Conservation (phyloP, 148 eudicot species). For the Cornus controversa region DNA sequence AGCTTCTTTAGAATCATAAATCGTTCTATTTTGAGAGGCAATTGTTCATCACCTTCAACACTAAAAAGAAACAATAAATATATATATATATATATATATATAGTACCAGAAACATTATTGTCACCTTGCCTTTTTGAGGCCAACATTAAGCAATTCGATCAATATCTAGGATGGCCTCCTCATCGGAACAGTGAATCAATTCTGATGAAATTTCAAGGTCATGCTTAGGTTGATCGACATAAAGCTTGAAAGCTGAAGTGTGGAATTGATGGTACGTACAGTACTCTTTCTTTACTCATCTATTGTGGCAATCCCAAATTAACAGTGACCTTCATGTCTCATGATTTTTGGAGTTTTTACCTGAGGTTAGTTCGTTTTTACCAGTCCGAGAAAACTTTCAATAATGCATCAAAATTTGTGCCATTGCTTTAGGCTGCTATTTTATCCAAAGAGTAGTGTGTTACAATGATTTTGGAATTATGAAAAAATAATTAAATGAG, state of each 20-base stretch:
- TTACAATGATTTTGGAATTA: neutral
- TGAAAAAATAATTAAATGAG: neutral
- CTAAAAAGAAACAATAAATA: too few species aligned
- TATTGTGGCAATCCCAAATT: neutral
- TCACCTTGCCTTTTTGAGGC: neutral
- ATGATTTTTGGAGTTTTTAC: neutral
- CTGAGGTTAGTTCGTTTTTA: neutral
- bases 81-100: neutral
- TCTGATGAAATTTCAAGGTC: neutral
- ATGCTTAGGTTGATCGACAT: neutral
- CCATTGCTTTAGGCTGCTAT: neutral
- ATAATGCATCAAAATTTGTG: neutral
- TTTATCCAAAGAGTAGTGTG: neutral
- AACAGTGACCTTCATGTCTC: constrained; percentile 2
- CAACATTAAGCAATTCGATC: neutral
- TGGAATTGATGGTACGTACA: neutral
- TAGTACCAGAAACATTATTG: neutral
- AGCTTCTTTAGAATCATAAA: too few species aligned
- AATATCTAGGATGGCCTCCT: neutral
- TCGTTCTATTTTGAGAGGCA: too few species aligned
- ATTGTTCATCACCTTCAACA: too few species aligned
- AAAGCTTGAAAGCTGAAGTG: constrained; percentile 5
- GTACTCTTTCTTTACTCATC: neutral
- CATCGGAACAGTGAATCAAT: neutral
- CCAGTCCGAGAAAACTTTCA: neutral